Evolutionary conservation across 2,329 filamentous ascomycete species (phyloP).

Genomic region (Colletotrichum sp.): DNA sequence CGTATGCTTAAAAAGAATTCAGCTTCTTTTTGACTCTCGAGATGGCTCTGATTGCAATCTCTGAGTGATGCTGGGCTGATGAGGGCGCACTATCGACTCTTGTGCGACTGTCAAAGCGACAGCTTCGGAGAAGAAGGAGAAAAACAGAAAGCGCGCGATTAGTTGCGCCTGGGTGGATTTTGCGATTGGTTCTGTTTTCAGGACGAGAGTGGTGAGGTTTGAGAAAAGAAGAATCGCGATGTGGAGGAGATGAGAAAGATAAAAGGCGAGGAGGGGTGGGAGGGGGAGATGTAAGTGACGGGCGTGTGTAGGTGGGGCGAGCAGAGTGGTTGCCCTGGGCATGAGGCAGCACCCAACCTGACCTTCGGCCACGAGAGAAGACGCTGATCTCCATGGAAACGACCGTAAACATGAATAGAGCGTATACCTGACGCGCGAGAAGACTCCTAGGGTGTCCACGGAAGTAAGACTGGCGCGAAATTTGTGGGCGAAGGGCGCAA

Average conservation of each 20-base stretch:
- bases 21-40: accelerated
- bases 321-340: neutral
- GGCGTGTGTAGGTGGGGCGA: neutral
- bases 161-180: neutral
- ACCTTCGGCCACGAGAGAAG: neutral
- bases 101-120: neutral
- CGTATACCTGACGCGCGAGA: neutral
- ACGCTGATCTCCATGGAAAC: neutral
- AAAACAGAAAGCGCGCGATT: neutral
- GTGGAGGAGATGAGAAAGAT: neutral
- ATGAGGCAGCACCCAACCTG: neutral
- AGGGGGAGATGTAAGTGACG: neutral
- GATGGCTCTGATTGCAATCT: neutral
- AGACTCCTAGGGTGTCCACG: neutral
- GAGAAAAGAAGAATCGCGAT: neutral
- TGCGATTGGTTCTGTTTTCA: neutral
- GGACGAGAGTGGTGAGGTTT: neutral
- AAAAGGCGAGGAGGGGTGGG: neutral
- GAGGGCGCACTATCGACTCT: accelerated
- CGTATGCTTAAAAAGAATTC: neutral
- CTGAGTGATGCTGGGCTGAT: accelerated
- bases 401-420: accelerated
- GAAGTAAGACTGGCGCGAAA: too few relatives aligned
- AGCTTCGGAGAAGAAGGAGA: neutral
- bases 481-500: too few relatives aligned